Percentiles rank a stretch among this genome's conserved stretches.
These are phyloP conservation scores for Kwoniella mangroviensis DNA, from an alignment of 768 basidiomycete species.

Conservation along the genomic window DNA sequence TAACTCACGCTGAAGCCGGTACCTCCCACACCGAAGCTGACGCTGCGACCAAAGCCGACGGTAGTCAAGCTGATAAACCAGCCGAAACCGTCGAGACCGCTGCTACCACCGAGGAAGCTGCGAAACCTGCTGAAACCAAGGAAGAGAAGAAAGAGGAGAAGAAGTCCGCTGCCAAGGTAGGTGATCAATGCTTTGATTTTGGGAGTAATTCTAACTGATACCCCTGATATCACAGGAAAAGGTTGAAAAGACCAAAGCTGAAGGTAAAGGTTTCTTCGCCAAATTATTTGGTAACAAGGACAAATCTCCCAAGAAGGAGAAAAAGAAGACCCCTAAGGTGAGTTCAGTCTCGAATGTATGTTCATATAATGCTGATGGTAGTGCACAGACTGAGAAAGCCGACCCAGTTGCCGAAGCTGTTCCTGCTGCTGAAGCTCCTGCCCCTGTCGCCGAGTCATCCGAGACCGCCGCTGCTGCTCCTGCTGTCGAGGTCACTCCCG, in stretches of 20 bases:
- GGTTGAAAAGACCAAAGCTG: constrained; percentile 59
- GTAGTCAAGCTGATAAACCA: constrained; percentile 45
- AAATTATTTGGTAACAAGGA: constrained; percentile 74
- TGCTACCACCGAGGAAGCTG: constrained; percentile 52
- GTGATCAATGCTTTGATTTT: constrained; percentile 25
- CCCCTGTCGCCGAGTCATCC: constrained; percentile 57
- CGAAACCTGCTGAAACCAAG: constrained; percentile 26
- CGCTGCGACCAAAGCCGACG: constrained; percentile 47
- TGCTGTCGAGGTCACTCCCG: constrained; percentile 60
- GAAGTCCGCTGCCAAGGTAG: constrained; percentile 40
- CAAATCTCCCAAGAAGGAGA: constrained; percentile 60
- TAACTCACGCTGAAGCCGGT: constrained; percentile 50
- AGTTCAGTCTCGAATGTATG: neutral
- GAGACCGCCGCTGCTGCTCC: constrained; percentile 60
- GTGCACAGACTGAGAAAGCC: constrained; percentile 46
- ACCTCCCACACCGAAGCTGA: constrained; percentile 48
- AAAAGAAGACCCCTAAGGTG: constrained; percentile 66
- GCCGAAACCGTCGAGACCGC: constrained; percentile 43
- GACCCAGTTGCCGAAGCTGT: constrained; percentile 39
- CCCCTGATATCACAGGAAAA: constrained; percentile 58
- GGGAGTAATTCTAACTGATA: neutral
- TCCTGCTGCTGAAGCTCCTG: constrained; percentile 32
- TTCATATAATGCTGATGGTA: constrained; percentile 16
- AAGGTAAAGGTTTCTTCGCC: constrained; percentile 71
- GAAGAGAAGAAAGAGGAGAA: constrained; percentile 53